Evolutionary conservation across 129 eudicot genomes (phyloP).

Genomic region (Mikania micrantha): DNA sequence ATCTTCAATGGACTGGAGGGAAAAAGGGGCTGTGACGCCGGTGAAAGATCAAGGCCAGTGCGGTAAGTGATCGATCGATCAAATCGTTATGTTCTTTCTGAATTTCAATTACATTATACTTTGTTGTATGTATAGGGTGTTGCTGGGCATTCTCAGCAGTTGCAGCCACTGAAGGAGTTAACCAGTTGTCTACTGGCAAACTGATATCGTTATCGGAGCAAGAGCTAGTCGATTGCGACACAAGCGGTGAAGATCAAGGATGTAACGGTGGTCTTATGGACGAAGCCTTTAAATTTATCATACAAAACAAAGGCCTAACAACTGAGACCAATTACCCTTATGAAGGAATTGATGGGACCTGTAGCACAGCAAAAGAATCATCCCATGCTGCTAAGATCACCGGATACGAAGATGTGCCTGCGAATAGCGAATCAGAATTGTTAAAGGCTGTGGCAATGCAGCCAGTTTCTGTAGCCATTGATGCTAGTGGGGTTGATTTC

Average conservation of each 20-base stretch:
- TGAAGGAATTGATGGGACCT: constrained; percentile 10
- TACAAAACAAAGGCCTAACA: constrained; percentile 14
- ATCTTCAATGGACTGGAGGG: constrained; percentile 19
- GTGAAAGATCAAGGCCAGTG: constrained; percentile 23
- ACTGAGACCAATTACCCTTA: constrained; percentile 14
- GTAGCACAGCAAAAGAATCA: constrained; percentile 1
- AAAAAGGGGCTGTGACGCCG: constrained; percentile 17
- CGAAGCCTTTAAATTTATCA: constrained; percentile 15
- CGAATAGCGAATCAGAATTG: constrained; percentile 7
- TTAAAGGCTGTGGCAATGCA: constrained; percentile 21
- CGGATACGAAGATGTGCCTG: constrained; percentile 20
- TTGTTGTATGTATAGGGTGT: constrained; percentile 21
- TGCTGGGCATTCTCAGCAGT: constrained; percentile 29
- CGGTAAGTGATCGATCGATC: constrained; percentile 13
- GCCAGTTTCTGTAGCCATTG: constrained; percentile 23
- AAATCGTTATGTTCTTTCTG: too few species aligned
- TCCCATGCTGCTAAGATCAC: constrained; percentile 1
- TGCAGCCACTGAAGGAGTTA: constrained; percentile 17
- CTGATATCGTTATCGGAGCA: constrained; percentile 24
- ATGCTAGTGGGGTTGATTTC: constrained; percentile 9
- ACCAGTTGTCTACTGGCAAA: constrained; percentile 2
- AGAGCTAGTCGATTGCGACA: constrained; percentile 27
- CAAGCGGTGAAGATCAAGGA: background rate
- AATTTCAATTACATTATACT: too few species aligned
- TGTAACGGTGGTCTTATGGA: constrained; percentile 21